phyloP scores from a whole-genome alignment of 2,329 filamentous ascomycete species.

The Aaosphaeria arxii region DNA sequence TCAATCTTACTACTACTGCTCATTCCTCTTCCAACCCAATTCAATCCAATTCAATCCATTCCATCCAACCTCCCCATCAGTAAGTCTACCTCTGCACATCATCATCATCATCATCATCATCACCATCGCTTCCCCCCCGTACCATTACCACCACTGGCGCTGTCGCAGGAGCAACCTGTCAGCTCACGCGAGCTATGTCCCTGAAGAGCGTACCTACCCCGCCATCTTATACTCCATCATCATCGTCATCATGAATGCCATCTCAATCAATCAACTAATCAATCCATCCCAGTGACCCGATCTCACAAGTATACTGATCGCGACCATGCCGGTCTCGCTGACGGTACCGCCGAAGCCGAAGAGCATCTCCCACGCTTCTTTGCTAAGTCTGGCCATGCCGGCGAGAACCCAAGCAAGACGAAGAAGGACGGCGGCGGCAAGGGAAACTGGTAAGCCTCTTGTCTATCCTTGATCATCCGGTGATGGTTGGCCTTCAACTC shows the following conservation, averaged over 20 bases:
- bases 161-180: not conserved
- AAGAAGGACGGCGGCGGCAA: slow-evolving; percentile 96
- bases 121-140: not conserved
- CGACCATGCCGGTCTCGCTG: slow-evolving; percentile 76
- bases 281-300: slow-evolving; percentile 73
- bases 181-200: not conserved
- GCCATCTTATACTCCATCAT: slow-evolving; percentile 3
- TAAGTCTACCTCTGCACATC: slow-evolving; percentile 17
- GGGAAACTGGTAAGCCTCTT: slow-evolving; percentile 77
- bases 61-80: slow-evolving; percentile 22
- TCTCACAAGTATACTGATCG: slow-evolving; percentile 95
- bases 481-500: no score
- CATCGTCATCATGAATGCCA: slow-evolving; percentile 1
- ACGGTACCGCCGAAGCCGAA: slow-evolving; percentile 66
- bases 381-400: slow-evolving; percentile 78
- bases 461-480: slow-evolving; percentile 2
- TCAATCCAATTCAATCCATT: slow-evolving; percentile 9
- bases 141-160: not conserved
- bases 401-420: slow-evolving; percentile 82
- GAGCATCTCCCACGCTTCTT: slow-evolving; percentile 89
- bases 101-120: not conserved
- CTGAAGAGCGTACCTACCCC: slow-evolving; percentile 2
- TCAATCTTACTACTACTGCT: slow-evolving; percentile 24
- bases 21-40: slow-evolving; percentile 7
- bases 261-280: slow-evolving; percentile 7